phyloP scores from a whole-genome alignment of 352 stramenopile genomes.

The Phytophthora pini region DNA sequence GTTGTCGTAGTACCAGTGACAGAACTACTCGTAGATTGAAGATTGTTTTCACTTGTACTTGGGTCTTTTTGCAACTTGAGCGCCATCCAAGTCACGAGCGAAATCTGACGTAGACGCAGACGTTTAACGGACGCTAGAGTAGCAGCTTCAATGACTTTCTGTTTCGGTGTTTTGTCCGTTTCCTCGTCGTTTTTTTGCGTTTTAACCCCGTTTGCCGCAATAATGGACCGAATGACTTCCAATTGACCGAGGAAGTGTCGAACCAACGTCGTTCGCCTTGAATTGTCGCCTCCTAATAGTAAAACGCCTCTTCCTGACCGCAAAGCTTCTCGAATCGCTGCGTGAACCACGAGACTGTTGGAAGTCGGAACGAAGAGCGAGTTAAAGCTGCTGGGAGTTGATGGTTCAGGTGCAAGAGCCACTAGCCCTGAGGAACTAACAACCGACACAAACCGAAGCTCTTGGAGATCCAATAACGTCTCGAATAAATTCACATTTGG shows the following conservation, averaged over 20 bases:
- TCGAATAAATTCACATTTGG: constrained; percentile 48
- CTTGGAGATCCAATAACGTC: constrained; percentile 41
- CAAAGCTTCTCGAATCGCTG: constrained; percentile 45
- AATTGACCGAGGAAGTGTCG: constrained; percentile 48
- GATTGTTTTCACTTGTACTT: not conserved
- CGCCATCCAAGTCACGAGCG: constrained; percentile 46
- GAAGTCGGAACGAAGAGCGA: constrained; percentile 52
- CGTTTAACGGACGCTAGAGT: constrained; percentile 47
- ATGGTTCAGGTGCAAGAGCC: constrained; percentile 1
- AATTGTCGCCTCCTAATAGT: constrained; percentile 38
- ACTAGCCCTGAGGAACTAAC: not conserved
- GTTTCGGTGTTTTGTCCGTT: constrained; percentile 8
- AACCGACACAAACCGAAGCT: constrained; percentile 38
- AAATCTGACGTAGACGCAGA: constrained; percentile 55
- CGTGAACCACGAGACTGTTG: constrained; percentile 51
- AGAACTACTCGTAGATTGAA: constrained; percentile 1
- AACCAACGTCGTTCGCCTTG: constrained; percentile 42
- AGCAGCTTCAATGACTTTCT: constrained; percentile 12
- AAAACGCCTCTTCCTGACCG: constrained; percentile 45
- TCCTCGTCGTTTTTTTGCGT: not conserved
- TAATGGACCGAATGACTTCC: constrained; percentile 23
- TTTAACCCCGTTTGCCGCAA: constrained; percentile 12
- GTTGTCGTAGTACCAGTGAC: not conserved
- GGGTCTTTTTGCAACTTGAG: constrained; percentile 32
- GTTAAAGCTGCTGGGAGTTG: constrained; percentile 3